Conservation (phyloP, 495 filamentous ascomycete genomes). For the Bacidia rubella region DNA sequence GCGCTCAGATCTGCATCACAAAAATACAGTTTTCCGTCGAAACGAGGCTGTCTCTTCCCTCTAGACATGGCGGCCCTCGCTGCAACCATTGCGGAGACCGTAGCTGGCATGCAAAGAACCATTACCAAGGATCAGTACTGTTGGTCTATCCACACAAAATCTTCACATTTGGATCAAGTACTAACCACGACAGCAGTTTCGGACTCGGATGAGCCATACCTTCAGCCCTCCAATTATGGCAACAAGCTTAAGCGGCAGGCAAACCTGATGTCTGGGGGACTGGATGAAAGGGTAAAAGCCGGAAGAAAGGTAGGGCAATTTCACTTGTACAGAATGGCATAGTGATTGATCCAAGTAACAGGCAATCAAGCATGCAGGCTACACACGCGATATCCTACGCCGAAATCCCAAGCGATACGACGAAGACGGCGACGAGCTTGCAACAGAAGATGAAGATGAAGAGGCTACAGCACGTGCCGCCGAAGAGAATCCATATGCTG, state of each 20-base stretch:
- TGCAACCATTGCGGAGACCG: constrained; percentile 56
- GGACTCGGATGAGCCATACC: constrained; percentile 74
- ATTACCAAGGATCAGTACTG: constrained; percentile 48
- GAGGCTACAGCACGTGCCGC: constrained; percentile 55
- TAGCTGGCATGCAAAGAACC: constrained; percentile 62
- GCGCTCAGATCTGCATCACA: too few relatives aligned
- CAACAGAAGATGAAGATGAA: constrained; percentile 66
- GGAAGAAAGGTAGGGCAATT: not conserved
- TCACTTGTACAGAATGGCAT: not conserved
- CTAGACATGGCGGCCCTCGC: constrained; percentile 71
- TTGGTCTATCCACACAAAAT: constrained; percentile 19
- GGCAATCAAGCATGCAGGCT: constrained; percentile 75
- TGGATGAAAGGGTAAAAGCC: constrained; percentile 13
- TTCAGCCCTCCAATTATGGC: constrained; percentile 71
- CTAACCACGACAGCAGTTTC: constrained; percentile 43
- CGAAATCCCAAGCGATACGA: constrained; percentile 63
- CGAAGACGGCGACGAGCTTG: constrained; percentile 74
- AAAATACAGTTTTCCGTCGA: too few relatives aligned
- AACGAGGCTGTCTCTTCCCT: too few relatives aligned
- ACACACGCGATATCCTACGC: constrained; percentile 68
- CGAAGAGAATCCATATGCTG: constrained; percentile 72
- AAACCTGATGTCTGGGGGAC: constrained; percentile 63
- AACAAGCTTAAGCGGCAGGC: constrained; percentile 82
- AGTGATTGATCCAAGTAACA: constrained; percentile 22
- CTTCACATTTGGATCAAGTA: not conserved